These are phyloP conservation scores for Yamadazyma olivae DNA, from an alignment of 805 yeast species.

Conservation along the genomic window DNA sequence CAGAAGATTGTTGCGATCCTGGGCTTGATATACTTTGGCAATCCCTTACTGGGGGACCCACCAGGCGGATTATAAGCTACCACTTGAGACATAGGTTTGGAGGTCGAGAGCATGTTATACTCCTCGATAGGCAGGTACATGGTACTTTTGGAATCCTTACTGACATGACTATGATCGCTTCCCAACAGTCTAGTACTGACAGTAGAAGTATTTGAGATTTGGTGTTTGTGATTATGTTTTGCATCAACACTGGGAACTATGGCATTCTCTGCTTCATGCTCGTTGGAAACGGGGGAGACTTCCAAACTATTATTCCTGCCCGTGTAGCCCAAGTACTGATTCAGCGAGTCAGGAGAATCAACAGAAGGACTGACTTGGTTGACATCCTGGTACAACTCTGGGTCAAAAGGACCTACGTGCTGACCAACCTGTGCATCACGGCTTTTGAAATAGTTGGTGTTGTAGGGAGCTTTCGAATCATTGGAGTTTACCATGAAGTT, in stretches of 20 bases:
- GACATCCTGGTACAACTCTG: too few relatives aligned
- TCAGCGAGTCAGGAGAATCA: slow-evolving; percentile 6
- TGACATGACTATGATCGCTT: slow-evolving; percentile 3
- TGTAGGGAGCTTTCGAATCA: too few relatives aligned
- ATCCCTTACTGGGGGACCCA: not conserved
- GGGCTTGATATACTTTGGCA: slow-evolving; percentile 21
- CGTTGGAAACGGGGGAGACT: too few relatives aligned
- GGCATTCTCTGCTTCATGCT: too few relatives aligned
- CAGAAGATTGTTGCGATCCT: slow-evolving; percentile 33
- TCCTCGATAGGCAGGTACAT: not conserved
- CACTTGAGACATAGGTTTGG: too few relatives aligned
- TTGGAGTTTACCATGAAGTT: too few relatives aligned
- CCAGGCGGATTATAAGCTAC: not conserved
- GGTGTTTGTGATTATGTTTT: slow-evolving; percentile 6
- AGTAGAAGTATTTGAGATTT: slow-evolving; percentile 9
- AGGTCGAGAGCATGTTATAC: too few relatives aligned
- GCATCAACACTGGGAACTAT: not conserved
- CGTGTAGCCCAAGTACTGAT: too few relatives aligned
- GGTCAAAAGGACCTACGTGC: too few relatives aligned
- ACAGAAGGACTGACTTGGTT: slow-evolving; percentile 5
- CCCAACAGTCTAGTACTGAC: slow-evolving; percentile 4
- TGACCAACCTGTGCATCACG: too few relatives aligned
- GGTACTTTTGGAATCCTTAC: not conserved
- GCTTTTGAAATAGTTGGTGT: too few relatives aligned
- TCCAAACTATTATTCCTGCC: too few relatives aligned